Conservation (phyloP, 1,284 basidiomycete species). For the Wolfiporia cocos region DNA sequence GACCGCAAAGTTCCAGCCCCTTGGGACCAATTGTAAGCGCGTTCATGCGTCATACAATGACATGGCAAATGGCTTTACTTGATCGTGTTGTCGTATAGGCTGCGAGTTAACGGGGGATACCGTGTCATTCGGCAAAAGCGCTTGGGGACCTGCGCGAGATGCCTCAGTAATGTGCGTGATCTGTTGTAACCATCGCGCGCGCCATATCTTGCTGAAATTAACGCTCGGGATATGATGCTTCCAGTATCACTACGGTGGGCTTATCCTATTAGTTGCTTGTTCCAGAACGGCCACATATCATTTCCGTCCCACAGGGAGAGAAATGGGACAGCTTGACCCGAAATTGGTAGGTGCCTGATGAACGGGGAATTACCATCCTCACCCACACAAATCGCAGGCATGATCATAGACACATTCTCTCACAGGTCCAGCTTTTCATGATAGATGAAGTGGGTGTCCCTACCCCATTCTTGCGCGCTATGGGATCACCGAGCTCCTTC, state of each 20-base stretch:
- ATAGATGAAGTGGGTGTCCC: constrained; percentile 88
- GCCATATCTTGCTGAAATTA: constrained; percentile 3
- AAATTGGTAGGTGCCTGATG: constrained; percentile 69
- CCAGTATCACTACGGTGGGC: constrained; percentile 74
- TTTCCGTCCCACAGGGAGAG: constrained; percentile 76
- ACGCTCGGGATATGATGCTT: too few relatives aligned
- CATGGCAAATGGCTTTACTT: too few relatives aligned
- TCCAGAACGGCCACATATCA: too few relatives aligned
- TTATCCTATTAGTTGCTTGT: too few relatives aligned
- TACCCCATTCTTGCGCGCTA: too few relatives aligned
- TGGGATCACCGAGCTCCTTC: too few relatives aligned
- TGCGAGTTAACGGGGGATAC: constrained; percentile 93
- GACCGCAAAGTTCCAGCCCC: constrained; percentile 68
- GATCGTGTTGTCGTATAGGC: too few relatives aligned
- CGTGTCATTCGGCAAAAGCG: constrained; percentile 48
- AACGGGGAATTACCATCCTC: too few relatives aligned
- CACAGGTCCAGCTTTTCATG: constrained; percentile 70
- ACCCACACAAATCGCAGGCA: constrained; percentile 37
- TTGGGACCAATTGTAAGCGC: constrained; percentile 68
- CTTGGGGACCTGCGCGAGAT: constrained; percentile 67
- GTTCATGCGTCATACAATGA: too few relatives aligned
- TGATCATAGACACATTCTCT: constrained; percentile 60
- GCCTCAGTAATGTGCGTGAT: constrained; percentile 68
- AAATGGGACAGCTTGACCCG: constrained; percentile 93
- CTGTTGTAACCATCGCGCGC: neutral